Percentiles rank a stretch among this genome's conserved stretches.
Evolutionary conservation across 2,329 filamentous ascomycete species (phyloP).

Genomic region (Diaporthe humulicola): DNA sequence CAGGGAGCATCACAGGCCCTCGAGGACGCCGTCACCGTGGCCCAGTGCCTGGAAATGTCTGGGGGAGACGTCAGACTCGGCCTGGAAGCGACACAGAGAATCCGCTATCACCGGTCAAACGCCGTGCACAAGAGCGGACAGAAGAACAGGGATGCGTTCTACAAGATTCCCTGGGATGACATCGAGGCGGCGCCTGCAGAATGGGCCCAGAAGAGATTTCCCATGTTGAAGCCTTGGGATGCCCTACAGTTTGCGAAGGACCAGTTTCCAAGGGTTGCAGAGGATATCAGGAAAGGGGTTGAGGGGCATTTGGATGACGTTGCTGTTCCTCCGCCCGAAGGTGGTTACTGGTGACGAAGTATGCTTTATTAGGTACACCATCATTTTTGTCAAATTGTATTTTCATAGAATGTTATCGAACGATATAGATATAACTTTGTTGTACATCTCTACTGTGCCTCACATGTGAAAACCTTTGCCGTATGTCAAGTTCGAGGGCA

Average conservation of each 20-base stretch:
- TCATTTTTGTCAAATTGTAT: not conserved
- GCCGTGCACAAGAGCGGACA: slow-evolving; percentile 8
- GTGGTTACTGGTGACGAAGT: not conserved
- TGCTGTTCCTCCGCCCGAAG: not conserved
- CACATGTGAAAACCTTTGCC: not conserved
- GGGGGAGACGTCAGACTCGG: not conserved
- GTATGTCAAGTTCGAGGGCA: not conserved
- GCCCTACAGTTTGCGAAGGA: not conserved
- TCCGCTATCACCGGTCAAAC: slow-evolving; percentile 16
- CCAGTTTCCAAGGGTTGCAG: slow-evolving; percentile 10
- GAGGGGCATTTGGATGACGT: not conserved
- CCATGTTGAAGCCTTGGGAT: not conserved
- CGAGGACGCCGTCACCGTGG: slow-evolving; percentile 37
- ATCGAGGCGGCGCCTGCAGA: not conserved
- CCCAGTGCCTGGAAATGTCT: not conserved
- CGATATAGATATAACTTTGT: not conserved
- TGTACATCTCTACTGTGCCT: not conserved
- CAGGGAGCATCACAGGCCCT: slow-evolving; percentile 38
- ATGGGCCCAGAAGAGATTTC: not conserved
- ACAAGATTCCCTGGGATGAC: slow-evolving; percentile 1
- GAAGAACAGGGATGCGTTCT: slow-evolving; percentile 17
- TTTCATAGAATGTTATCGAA: not conserved
- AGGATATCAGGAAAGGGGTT: slow-evolving; percentile 20
- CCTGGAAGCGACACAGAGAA: slow-evolving; percentile 34
- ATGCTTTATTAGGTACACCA: not conserved